Percentiles rank a stretch among this genome's conserved stretches.
Evolutionary conservation across 2,329 filamentous ascomycete species (phyloP).

Genomic region (Aureobasidium vineae): DNA sequence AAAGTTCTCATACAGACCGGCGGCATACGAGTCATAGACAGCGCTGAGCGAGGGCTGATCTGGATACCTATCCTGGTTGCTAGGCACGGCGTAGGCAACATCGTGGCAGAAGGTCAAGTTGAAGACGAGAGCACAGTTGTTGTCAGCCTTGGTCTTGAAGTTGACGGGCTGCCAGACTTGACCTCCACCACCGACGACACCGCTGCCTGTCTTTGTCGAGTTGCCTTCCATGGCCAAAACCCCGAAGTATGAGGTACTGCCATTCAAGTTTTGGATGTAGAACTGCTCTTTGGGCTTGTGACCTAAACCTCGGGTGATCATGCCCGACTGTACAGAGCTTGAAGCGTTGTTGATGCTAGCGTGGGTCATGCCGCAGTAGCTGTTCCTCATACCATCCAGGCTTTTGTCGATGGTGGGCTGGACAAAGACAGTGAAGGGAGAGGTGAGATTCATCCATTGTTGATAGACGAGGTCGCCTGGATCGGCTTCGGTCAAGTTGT

Average conservation of each 20-base stretch:
- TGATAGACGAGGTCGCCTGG: conserved; percentile 51
- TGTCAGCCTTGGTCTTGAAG: conserved; percentile 50
- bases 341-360: conserved; percentile 47
- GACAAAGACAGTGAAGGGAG: conserved; percentile 72
- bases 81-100: conserved; percentile 87
- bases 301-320: conserved; percentile 66
- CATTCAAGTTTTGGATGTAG: conserved; percentile 72
- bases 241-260: conserved; percentile 68
- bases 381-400: conserved; percentile 70
- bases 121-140: conserved; percentile 81
- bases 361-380: conserved; percentile 74
- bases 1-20: conserved; percentile 71
- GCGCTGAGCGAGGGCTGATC: conserved; percentile 61
- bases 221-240: conserved; percentile 65
- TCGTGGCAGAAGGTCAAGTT: conserved; percentile 86
- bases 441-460: conserved; percentile 57
- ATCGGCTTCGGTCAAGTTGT: conserved; percentile 61
- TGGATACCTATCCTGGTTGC: conserved; percentile 64
- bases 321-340: conserved; percentile 50
- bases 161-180: conserved; percentile 66
- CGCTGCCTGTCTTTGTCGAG: conserved; percentile 54
- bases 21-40: conserved; percentile 77
- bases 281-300: conserved; percentile 82
- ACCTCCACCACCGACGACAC: conserved; percentile 68
- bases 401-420: conserved; percentile 58